Percentiles rank a stretch among this genome's conserved stretches.
Conservation (phyloP, 176 grass and related monocot genomes). For the Paspalum notatum region DNA sequence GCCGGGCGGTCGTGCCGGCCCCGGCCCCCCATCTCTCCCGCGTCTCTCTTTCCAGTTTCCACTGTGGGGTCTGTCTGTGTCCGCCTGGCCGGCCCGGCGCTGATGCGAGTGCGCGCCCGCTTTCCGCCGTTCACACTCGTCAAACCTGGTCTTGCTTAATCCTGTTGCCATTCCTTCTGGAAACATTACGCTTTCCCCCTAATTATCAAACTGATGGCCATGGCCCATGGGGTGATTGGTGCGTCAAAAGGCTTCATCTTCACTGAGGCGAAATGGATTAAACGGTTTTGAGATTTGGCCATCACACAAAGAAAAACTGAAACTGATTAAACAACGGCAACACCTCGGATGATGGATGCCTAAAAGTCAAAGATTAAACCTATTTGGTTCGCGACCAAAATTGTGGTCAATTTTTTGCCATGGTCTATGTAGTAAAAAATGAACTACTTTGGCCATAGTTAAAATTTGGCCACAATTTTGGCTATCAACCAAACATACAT, state of each 20-base stretch:
- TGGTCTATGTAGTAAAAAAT: too few relatives aligned
- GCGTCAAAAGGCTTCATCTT: slow-evolving; percentile 10
- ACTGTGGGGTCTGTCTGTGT: not conserved
- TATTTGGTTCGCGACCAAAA: too few relatives aligned
- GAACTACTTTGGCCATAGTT: too few relatives aligned
- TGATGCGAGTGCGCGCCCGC: not conserved
- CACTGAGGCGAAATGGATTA: not conserved
- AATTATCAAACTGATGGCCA: not conserved
- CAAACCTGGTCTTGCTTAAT: slow-evolving; percentile 27
- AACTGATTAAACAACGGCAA: not conserved
- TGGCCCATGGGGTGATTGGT: not conserved
- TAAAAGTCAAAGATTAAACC: too few relatives aligned
- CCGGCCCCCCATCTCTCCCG: not conserved
- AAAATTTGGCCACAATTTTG: too few relatives aligned
- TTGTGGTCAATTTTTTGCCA: too few relatives aligned
- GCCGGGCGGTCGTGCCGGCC: not conserved
- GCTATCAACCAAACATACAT: too few relatives aligned
- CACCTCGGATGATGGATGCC: slow-evolving; percentile 13
- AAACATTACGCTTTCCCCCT: not conserved
- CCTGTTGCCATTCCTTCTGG: not conserved
- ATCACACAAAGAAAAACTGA: slow-evolving; percentile 48
- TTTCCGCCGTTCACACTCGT: slow-evolving; percentile 29
- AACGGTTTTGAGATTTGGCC: slow-evolving; percentile 32
- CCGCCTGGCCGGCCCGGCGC: too few relatives aligned
- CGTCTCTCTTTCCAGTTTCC: not conserved